These are phyloP conservation scores for Malus hybrid DNA, from an alignment of 331 rosid species.

Conservation along the genomic window DNA sequence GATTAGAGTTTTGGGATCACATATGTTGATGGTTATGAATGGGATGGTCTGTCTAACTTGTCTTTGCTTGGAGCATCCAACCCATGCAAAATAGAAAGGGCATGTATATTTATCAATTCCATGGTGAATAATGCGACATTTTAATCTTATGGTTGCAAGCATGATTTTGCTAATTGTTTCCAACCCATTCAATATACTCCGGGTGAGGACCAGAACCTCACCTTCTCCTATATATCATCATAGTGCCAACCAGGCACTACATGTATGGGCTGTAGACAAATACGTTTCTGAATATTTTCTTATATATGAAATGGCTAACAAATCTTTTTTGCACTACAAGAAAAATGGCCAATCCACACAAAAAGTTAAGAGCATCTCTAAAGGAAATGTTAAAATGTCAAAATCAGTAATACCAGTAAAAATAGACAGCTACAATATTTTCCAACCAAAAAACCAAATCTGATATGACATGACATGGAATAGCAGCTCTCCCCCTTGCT, in stretches of 20 bases:
- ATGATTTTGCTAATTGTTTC: too few relatives aligned
- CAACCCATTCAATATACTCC: not conserved
- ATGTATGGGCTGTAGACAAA: not conserved
- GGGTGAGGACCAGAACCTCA: not conserved
- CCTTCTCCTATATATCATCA: not conserved
- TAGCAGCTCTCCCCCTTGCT: too few relatives aligned
- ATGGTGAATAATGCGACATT: too few relatives aligned
- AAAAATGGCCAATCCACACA: too few relatives aligned
- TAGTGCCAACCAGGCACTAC: not conserved
- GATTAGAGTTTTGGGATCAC: not conserved
- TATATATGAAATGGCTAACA: not conserved
- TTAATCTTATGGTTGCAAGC: too few relatives aligned
- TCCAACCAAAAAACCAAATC: too few relatives aligned
- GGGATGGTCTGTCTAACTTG: not conserved
- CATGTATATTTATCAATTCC: not conserved
- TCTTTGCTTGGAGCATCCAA: not conserved
- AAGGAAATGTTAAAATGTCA: too few relatives aligned
- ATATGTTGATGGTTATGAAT: not conserved
- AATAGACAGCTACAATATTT: too few relatives aligned
- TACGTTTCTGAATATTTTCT: not conserved
- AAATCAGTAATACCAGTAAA: too few relatives aligned
- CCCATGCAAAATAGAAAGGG: not conserved
- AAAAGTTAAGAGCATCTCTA: too few relatives aligned
- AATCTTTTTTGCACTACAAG: too few relatives aligned
- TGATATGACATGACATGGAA: too few relatives aligned